Evolutionary conservation across 2,329 filamentous ascomycete genomes (phyloP).

Genomic region (Magnaporthiopsis incrustans): DNA sequence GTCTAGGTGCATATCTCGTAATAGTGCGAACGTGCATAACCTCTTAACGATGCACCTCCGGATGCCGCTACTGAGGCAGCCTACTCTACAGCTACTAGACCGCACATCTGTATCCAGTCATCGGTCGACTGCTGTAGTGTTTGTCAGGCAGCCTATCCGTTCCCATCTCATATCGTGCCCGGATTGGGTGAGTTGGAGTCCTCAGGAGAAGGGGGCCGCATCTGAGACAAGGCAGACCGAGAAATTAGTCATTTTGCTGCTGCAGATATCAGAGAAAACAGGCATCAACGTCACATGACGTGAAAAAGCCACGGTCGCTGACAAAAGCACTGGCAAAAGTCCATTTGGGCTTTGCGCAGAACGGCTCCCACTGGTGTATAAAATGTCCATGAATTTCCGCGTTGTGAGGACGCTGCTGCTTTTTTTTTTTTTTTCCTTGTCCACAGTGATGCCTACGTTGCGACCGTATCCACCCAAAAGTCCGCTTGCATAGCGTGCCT

Average conservation of each 20-base stretch:
- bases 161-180: not conserved
- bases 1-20: too few relatives aligned
- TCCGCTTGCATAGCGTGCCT: not conserved
- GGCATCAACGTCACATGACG: not conserved
- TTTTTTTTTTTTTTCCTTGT: not conserved
- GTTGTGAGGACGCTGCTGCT: too few relatives aligned
- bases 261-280: not conserved
- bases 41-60: too few relatives aligned
- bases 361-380: not conserved
- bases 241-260: slow-evolving; percentile 9
- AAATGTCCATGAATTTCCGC: not conserved
- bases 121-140: not conserved
- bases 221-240: slow-evolving; percentile 11
- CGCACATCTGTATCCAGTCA: too few relatives aligned
- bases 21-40: too few relatives aligned
- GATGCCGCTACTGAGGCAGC: too few relatives aligned
- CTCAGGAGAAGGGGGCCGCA: not conserved
- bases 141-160: not conserved
- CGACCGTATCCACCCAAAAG: not conserved
- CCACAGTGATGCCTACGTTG: not conserved
- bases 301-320: not conserved
- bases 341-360: too few relatives aligned
- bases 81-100: too few relatives aligned
- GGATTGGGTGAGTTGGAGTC: not conserved
- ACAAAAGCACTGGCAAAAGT: not conserved